Base-by-base conservation (phyloP, 805 yeast species). In the Candida dajiaensis region DNA sequence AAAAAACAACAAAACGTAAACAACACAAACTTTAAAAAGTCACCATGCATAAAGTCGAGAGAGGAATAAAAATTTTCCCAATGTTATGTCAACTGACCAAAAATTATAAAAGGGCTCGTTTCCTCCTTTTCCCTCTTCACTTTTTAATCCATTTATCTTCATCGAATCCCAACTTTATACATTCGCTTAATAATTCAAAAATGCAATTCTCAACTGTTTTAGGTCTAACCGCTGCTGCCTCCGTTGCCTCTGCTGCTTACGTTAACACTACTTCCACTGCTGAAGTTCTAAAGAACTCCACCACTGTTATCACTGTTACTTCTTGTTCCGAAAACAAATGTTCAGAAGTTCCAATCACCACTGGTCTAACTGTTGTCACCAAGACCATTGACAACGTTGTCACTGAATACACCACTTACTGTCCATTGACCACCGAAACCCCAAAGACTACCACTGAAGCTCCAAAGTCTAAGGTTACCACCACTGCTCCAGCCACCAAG, bases 181-280 rank as follows among this genome's bases (percentile, higher is more conserved):
- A 49, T 44, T 58, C 63, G 60, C 64, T 56, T 56, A 51, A 44
- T 44, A 49, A n/a, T n/a, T 45, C 40, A 22, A 56, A 49, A 61
- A 65, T 67, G 68, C 65, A 64, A 65, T 62, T 65, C 70, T 58
- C 58, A 56, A 47, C 52, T 57, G 56, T 55, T 46, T 48, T 61
- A 57, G 50, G 52, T 45, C 57, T 54, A 41, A 54, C 62, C 48
- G 62, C 61, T 44, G 52, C 53, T 40, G 59, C 60, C 46, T 49
- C 64, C 48, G 59, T 53, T 31, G 59, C 62, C 39, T 40, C 62
- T 44, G 61, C 66, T 46, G 56, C 50, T 45, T 52, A 50, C 56
- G 54, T 48, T 44, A 52, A 58, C 57, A 42, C 49, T 43, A 61
- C 38, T 26, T 22, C 40, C 11, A 39, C 44, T 29, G 38, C 42